Base-by-base conservation (phyloP, 345 rosid species). In the Bruguiera parviflora region DNA sequence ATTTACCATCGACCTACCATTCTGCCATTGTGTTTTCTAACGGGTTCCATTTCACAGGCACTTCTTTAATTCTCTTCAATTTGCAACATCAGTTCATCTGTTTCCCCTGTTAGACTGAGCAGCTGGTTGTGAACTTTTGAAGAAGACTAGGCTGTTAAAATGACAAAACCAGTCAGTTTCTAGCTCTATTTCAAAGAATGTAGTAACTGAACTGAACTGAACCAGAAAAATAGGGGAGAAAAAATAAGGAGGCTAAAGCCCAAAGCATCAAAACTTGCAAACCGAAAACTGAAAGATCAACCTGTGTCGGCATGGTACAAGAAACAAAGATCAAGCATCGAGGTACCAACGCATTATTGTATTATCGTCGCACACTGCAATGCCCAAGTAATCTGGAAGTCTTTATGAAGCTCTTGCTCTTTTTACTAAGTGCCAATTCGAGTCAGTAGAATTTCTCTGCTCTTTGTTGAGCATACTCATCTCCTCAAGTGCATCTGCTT, bases 381-480 rank as follows among this genome's bases (percentile, higher is more conserved):
- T 20, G 35, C 28, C 53, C 53, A 11, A 47, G 65, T 69, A 75
- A 84, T 88, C 92, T 87, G 85, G 51, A 66, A 61, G 73, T 71
- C 71, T 65, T 72, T 73, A 53, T 76, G 31, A 22, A 65, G 53
- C 29, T 71, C 73, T 10, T 68, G 31, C 43, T 61, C 71, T 19
- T 28, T 65, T 51, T 80, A 84, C 46, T 70, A 63, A 72, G 71
- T 81, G 68, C 52, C 65, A 53, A 76, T 70, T 67, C 70, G 75
- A 68, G 73, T 64, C 56, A 75, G 39, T 67, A 84, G 67, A 71
- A 73, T 71, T 31, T 84, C 87, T 73, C 35, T 88, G 82, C 73
- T 84, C 82, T 67, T 75, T 79, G 43, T 67, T 77, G 53, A 83
- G 74, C 58, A 56, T 60, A 65, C 31, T 65, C 72, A 85, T 73